Base-by-base conservation (phyloP, 371 early-diverging fungal species). In the Rhizopus arrhizus region DNA sequence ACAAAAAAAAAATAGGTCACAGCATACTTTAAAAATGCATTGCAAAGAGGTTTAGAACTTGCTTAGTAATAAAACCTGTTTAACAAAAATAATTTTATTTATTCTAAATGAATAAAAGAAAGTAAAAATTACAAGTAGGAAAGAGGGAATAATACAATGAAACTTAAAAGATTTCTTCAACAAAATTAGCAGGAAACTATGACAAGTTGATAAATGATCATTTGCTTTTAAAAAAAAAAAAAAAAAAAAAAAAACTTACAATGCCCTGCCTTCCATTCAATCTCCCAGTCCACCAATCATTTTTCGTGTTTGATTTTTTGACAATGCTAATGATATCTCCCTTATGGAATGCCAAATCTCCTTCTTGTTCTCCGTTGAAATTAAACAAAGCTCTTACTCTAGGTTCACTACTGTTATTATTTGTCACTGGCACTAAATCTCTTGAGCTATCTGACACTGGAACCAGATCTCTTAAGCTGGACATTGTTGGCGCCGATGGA, bases 261-360 rank as follows among this genome's bases (percentile, higher is more conserved):
- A 77, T 79, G 45, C 93, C 93, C 55, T 75, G 74, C n/a, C 70
- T 69, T 31, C 86, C 86, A 56, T 85, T 75, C 38, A 79, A 68
- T 38, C 49, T 72, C 9, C 94, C 94, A n/a, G 84, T 84, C 94
- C 94, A 93, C 94, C 94, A 93, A 69, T 91, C 91, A 62, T 92
- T 85, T 38, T 78, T 77, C 32, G 83, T 85, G 3, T 86, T 81
- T 3, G 91, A 81, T 55, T 80, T 80, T 56, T 86, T 84, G 16
- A 78, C 58, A 51, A 94, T 80, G 4, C 76, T 82, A 61, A 94
- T 91, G 28, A 89, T 68, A 69, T 94, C 94, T n/a, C 90, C 92
- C 65, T 89, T 88, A 33, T 69, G 74, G 65, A 94, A 93, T 10
- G 81, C 61, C 43, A 93, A 67, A 66, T 93, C 94, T n/a, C 87